Base-by-base conservation (phyloP, 1,284 basidiomycete genomes). In the Peniophora sp. region DNA sequence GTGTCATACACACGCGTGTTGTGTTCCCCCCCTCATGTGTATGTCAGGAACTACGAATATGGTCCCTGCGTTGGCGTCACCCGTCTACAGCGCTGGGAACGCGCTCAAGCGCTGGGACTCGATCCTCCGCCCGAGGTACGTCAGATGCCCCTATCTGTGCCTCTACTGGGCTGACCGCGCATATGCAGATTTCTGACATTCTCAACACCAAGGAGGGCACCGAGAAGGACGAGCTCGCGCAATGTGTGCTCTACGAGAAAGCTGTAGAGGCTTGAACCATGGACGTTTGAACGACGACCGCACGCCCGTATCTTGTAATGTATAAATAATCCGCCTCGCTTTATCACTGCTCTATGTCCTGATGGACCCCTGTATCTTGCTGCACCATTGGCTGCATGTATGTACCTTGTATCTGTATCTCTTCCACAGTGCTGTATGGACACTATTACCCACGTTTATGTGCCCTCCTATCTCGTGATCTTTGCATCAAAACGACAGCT, bases 11-110 rank as follows among this genome's bases (percentile, higher is more conserved):
- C n/a, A 24, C 24, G 22, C 49, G 6, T 48, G 50, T 47, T 25
- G 34, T 50, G 45, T 52, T 32, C 48, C 38, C 19, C 23, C 1
- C 16, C 23, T 25, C 23, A 22, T 39, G 36, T 45, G 38, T 9
- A 32, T 49, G 43, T 2, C 41, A 88, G 85, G 59, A 82, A 84
- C 0, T 83, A 85, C 52, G 82, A 91, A 57, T 96, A 85, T 62
- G 93, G 93, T 0, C 93, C 93, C 1, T 92, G 86, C 58, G 75
- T 90, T 43, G 93, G 93, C 1, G 76, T 95, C 45, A 79, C 83
- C 12, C 80, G 94, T 43, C 69, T 97, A 22, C 83, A 94, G 56
- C 77, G 95, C 32, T 98, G 92, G 92, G 79, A 96, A 59, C 75
- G 95, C 38, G 95, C 95, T 0, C 65, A 85, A 45, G 76, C 78